Conservation (phyloP, 2,329 filamentous ascomycete genomes). For the Penicillium digitatum region DNA sequence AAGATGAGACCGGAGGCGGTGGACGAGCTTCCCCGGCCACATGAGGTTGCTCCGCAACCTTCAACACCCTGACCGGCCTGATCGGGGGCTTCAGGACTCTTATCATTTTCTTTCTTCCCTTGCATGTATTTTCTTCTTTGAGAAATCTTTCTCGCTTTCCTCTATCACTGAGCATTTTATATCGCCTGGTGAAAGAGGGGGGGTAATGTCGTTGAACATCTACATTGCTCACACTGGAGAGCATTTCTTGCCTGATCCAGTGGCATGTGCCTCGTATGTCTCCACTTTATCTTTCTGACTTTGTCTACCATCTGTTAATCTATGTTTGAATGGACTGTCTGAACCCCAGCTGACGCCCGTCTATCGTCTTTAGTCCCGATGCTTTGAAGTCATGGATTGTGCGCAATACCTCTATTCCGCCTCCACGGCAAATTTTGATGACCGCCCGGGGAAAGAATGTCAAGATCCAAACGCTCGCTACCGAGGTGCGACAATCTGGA, state of each 20-base stretch:
- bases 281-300: not conserved
- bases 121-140: conserved; percentile 15
- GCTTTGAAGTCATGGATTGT: conserved; percentile 79
- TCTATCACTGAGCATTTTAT: conserved; percentile 22
- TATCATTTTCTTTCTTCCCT: not conserved
- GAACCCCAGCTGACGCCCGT: conserved; percentile 20
- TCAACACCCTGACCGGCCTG: conserved; percentile 2
- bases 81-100: conserved; percentile 17
- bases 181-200: conserved; percentile 35
- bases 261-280: conserved; percentile 68
- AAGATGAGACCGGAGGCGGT: conserved; percentile 20
- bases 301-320: not conserved
- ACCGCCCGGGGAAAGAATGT: conserved; percentile 80
- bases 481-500: conserved; percentile 59
- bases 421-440: conserved; percentile 79
- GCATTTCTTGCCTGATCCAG: conserved; percentile 73
- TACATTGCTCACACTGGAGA: conserved; percentile 91
- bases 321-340: not conserved
- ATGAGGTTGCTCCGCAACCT: conserved; percentile 2
- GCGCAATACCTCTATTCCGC: conserved; percentile 66
- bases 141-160: conserved; percentile 16
- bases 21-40: conserved; percentile 14
- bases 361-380: conserved; percentile 61
- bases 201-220: conserved; percentile 79
- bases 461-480: conserved; percentile 72